Conservation (phyloP, 805 yeast genomes). For the Brettanomyces nanus region DNA sequence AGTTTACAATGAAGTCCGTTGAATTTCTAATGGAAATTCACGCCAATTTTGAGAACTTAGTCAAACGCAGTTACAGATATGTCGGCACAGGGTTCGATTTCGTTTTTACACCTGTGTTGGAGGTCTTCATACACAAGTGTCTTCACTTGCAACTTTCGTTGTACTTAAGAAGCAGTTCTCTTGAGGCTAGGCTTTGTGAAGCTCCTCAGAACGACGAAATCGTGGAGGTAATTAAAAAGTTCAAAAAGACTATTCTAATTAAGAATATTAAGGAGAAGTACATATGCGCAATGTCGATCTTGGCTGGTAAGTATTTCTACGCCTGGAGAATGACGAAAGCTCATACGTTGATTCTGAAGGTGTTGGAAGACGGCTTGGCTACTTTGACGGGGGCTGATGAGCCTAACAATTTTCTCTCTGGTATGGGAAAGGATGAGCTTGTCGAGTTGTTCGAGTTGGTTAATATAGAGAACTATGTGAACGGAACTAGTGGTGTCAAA, state of each 20-base stretch:
- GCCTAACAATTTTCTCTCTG: slow-evolving; percentile 12
- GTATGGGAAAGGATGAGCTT: slow-evolving; percentile 13
- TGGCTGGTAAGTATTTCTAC: slow-evolving; percentile 53
- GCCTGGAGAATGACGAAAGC: slow-evolving; percentile 65
- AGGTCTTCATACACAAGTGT: slow-evolving; percentile 30
- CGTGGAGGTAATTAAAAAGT: neutral
- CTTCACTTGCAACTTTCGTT: slow-evolving; percentile 19
- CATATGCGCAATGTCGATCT: slow-evolving; percentile 27
- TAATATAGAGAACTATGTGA: slow-evolving; percentile 2
- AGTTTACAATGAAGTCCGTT: slow-evolving; percentile 29
- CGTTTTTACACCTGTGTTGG: slow-evolving; percentile 30
- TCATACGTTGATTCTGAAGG: slow-evolving; percentile 31
- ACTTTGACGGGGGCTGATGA: slow-evolving; percentile 1
- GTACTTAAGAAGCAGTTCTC: neutral
- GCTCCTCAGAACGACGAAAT: neutral
- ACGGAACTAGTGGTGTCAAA: too few relatives aligned
- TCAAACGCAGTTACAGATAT: slow-evolving; percentile 21
- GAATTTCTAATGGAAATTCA: slow-evolving; percentile 24
- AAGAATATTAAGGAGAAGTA: slow-evolving; percentile 2
- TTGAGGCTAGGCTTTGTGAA: neutral
- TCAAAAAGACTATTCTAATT: neutral
- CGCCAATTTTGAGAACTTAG: slow-evolving; percentile 28
- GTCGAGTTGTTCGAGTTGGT: slow-evolving; percentile 8
- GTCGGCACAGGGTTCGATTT: slow-evolving; percentile 31
- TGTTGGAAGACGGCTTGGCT: slow-evolving; percentile 20